phyloP scores from a whole-genome alignment of 1,139 yeast species.

The Blastobotrys elegans region DNA sequence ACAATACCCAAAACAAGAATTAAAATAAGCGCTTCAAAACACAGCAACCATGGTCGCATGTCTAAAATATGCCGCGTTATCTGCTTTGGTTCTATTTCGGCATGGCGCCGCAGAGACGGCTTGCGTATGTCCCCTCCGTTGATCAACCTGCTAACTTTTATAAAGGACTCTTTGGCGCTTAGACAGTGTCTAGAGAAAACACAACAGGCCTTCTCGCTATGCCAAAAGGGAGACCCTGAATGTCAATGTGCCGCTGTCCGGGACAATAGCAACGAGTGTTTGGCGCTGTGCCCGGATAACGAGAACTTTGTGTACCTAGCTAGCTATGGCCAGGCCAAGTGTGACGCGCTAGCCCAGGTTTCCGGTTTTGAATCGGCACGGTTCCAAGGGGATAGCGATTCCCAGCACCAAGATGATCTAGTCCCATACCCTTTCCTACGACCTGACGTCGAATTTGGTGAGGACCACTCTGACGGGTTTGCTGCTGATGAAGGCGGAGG shows the following conservation, averaged over 20 bases:
- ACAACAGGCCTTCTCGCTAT: conserved; percentile 19
- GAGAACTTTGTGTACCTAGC: neutral
- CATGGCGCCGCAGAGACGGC: no score
- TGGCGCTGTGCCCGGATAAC: conserved; percentile 19
- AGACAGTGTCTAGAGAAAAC: conserved; percentile 11
- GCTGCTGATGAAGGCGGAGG: neutral
- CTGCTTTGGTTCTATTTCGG: no score
- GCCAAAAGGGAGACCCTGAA: conserved; percentile 20
- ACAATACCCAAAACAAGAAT: no score
- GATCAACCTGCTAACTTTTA: no score
- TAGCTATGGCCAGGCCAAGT: conserved; percentile 18
- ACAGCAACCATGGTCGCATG: no score
- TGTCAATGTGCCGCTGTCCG: conserved; percentile 24
- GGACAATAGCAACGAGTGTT: conserved; percentile 22
- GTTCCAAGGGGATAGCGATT: conserved; percentile 24
- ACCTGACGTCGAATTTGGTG: neutral
- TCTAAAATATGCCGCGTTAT: no score
- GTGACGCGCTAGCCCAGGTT: conserved; percentile 14
- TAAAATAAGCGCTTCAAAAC: no score
- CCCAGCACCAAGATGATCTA: conserved; percentile 24
- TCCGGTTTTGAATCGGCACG: conserved; percentile 17
- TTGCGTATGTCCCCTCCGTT: no score
- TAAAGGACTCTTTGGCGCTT: conserved; percentile 4
- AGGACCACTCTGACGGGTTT: neutral
- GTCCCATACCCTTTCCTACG: conserved; percentile 20